phyloP scores from a whole-genome alignment of 169 alveolate genomes.

The Cryptosporidium felis region DNA sequence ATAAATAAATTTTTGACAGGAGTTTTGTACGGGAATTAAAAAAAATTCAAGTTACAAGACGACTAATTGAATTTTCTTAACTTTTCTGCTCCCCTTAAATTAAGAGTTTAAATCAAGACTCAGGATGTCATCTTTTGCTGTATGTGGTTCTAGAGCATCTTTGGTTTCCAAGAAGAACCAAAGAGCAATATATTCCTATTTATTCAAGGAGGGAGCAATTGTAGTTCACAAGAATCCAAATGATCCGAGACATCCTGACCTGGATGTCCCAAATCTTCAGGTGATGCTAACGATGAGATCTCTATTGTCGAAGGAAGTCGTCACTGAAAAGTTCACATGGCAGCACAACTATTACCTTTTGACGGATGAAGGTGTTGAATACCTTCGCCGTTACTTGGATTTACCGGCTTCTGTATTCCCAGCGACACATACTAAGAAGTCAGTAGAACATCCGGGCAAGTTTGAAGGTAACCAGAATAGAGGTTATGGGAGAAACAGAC shows the following conservation, averaged over 20 bases:
- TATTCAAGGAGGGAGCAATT: slow-evolving; percentile 83
- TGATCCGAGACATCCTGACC: slow-evolving; percentile 84
- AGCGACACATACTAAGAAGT: slow-evolving; percentile 90
- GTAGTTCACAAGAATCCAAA: slow-evolving; percentile 87
- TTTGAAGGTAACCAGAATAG: slow-evolving; percentile 53
- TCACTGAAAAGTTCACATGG: slow-evolving; percentile 91
- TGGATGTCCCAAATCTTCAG: slow-evolving; percentile 88
- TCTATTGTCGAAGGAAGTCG: slow-evolving; percentile 85
- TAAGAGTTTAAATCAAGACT: no score
- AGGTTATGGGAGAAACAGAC: slow-evolving; percentile 69
- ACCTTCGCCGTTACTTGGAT: slow-evolving; percentile 85
- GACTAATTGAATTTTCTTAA: no score
- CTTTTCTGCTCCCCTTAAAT: no score
- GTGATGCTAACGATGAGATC: slow-evolving; percentile 89
- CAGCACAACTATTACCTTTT: slow-evolving; percentile 87
- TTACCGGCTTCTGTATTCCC: slow-evolving; percentile 94
- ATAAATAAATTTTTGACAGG: neutral
- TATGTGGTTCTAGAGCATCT: slow-evolving; percentile 72
- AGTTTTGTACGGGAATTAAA: no score
- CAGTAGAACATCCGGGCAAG: slow-evolving; percentile 51
- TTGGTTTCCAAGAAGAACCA: slow-evolving; percentile 68
- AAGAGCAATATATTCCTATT: slow-evolving; percentile 66
- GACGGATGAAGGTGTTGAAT: slow-evolving; percentile 89
- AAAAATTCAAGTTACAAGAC: no score
- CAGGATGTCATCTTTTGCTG: slow-evolving; percentile 63